Evolutionary conservation across 1,284 basidiomycete genomes (phyloP).

Genomic region (Pseudozyma hubeiensis): DNA sequence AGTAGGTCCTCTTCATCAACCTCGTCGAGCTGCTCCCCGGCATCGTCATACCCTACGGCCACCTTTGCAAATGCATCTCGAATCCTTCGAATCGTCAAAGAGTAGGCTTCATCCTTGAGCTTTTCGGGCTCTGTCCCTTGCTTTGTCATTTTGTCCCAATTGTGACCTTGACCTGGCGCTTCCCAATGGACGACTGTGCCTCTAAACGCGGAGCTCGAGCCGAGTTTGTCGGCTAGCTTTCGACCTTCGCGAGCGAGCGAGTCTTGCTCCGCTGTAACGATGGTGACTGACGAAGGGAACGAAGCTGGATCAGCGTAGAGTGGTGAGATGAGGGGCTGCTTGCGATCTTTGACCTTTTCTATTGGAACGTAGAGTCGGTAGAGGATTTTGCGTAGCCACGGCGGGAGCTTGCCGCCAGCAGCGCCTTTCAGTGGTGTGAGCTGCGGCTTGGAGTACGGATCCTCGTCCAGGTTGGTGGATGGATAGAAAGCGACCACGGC

Average conservation of each 20-base stretch:
- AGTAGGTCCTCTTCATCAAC: slow-evolving; percentile 17
- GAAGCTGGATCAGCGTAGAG: slow-evolving; percentile 32
- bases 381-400: slow-evolving; percentile 40
- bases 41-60: slow-evolving; percentile 22
- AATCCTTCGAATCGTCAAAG: slow-evolving; percentile 27
- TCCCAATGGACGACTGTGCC: slow-evolving; percentile 44
- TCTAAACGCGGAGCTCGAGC: slow-evolving; percentile 6
- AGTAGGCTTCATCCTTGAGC: slow-evolving; percentile 46
- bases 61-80: slow-evolving; percentile 35
- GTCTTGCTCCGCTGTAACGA: slow-evolving; percentile 46
- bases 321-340: slow-evolving; percentile 46
- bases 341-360: slow-evolving; percentile 32
- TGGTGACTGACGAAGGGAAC: slow-evolving; percentile 39
- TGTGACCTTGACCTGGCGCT: slow-evolving; percentile 52
- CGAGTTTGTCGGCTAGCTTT: slow-evolving; percentile 31
- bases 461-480: slow-evolving; percentile 52
- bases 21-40: slow-evolving; percentile 11
- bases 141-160: slow-evolving; percentile 56
- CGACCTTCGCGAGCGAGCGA: slow-evolving; percentile 43
- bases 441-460: slow-evolving; percentile 48
- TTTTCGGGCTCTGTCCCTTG: slow-evolving; percentile 23
- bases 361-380: slow-evolving; percentile 46
- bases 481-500: slow-evolving; percentile 53
- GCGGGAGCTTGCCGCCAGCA: slow-evolving; percentile 44
- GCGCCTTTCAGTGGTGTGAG: slow-evolving; percentile 31